Percentiles rank a stretch among this genome's conserved stretches.
Conservation (phyloP, 345 rosid species). For the Brassica rapa region DNA sequence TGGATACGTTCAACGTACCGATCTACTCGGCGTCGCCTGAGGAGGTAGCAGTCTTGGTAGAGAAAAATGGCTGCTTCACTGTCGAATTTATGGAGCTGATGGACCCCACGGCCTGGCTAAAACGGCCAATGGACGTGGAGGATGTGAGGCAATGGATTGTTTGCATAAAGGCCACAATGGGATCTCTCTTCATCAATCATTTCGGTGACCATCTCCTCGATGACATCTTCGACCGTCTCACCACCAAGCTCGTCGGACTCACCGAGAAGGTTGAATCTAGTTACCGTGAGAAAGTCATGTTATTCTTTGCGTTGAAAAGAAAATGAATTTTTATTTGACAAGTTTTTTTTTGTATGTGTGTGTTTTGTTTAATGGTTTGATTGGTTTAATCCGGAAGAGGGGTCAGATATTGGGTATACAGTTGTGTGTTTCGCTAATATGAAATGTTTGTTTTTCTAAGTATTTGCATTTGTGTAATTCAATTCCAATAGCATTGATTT, state of each 20-base stretch:
- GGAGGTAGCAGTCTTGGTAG: conserved; percentile 44
- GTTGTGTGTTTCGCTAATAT: conserved; percentile 2
- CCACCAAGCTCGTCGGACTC: conserved; percentile 35
- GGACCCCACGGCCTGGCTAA: conserved; percentile 39
- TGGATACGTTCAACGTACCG: conserved; percentile 58
- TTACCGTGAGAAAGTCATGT: conserved; percentile 41
- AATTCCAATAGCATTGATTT: neutral
- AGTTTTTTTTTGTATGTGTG: neutral
- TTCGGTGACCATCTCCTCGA: conserved; percentile 42
- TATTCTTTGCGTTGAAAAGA: conserved; percentile 42
- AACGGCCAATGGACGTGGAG: conserved; percentile 34
- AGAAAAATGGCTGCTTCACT: conserved; percentile 44
- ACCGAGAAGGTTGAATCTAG: conserved; percentile 41
- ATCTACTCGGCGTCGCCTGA: conserved; percentile 45
- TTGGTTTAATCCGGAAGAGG: neutral
- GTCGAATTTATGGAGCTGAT: conserved; percentile 49
- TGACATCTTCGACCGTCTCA: conserved; percentile 45
- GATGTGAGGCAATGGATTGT: conserved; percentile 41
- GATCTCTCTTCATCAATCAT: conserved; percentile 49
- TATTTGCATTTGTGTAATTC: conserved; percentile 1
- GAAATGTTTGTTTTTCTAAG: neutral
- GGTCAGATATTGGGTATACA: neutral
- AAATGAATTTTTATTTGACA: conserved; percentile 23
- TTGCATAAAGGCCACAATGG: conserved; percentile 58
- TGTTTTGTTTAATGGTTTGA: neutral